Conservation (phyloP, 164 flowering plant species). For the Kingdonia uniflora region DNA sequence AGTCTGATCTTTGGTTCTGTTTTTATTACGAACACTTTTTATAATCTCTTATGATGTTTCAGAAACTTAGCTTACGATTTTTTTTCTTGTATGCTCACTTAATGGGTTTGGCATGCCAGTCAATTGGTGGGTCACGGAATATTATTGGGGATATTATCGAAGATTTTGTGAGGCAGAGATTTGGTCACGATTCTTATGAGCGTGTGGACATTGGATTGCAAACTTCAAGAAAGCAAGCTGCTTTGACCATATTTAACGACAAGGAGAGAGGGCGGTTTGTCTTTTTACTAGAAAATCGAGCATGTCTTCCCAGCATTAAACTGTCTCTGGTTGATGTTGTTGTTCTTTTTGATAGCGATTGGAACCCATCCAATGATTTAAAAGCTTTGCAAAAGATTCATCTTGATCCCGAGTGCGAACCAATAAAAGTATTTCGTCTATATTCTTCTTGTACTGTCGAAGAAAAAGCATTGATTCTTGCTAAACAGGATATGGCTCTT, state of each 20-base stretch:
- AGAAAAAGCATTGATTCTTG: constrained; percentile 52
- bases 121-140: constrained; percentile 34
- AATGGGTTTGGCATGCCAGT: constrained; percentile 27
- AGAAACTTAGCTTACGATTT: not conserved
- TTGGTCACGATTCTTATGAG: constrained; percentile 73
- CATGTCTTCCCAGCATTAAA: constrained; percentile 67
- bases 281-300: constrained; percentile 69
- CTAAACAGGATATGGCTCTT: constrained; percentile 34
- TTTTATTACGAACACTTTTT: too few relatives aligned
- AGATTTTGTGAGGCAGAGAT: constrained; percentile 64
- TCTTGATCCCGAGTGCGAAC: constrained; percentile 44
- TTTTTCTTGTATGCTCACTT: not conserved
- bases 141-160: constrained; percentile 65
- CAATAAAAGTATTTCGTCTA: constrained; percentile 59
- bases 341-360: constrained; percentile 65
- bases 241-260: constrained; percentile 56
- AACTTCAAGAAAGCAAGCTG: constrained; percentile 44
- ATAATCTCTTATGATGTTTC: too few relatives aligned
- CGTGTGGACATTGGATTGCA: constrained; percentile 45
- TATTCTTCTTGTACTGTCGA: constrained; percentile 75
- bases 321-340: constrained; percentile 55
- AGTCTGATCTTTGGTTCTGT: too few relatives aligned
- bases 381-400: constrained; percentile 53
- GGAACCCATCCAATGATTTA: constrained; percentile 74
- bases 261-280: constrained; percentile 56